phyloP scores from a whole-genome alignment of 192 early-diverging fungal species.

The Coemansia sp. region DNA sequence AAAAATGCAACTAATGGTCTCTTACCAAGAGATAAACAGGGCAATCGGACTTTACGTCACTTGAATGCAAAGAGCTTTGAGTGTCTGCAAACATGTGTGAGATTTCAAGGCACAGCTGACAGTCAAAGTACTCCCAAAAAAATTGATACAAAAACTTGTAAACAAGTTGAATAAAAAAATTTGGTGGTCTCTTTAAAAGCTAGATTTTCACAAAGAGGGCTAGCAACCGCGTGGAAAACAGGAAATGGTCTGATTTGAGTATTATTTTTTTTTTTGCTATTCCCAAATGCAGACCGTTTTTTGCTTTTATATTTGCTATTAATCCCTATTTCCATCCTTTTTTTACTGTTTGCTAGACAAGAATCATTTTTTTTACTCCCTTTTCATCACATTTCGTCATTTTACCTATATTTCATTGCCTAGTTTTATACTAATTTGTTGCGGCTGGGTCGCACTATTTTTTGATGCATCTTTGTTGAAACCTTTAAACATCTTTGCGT shows the following conservation, averaged over 20 bases:
- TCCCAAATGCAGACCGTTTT: not conserved
- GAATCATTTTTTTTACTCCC: no score
- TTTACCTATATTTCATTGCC: not conserved
- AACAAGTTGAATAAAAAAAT: not conserved
- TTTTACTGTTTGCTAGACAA: no score
- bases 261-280: not conserved
- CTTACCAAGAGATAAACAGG: no score
- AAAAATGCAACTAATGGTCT: no score
- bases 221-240: conserved; percentile 4
- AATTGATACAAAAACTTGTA: not conserved
- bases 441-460: conserved; percentile 1
- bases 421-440: not conserved
- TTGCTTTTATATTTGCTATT: not conserved
- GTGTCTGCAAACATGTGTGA: no score
- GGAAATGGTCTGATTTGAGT: conserved; percentile 1
- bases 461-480: not conserved
- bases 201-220: no score
- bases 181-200: not conserved
- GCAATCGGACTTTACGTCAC: no score
- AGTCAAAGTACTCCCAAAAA: not conserved
- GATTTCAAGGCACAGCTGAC: no score
- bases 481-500: not conserved
- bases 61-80: no score
- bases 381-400: not conserved
- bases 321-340: not conserved